Evolutionary conservation across 805 yeast species (phyloP).

Genomic region (Candida ponderosae): DNA sequence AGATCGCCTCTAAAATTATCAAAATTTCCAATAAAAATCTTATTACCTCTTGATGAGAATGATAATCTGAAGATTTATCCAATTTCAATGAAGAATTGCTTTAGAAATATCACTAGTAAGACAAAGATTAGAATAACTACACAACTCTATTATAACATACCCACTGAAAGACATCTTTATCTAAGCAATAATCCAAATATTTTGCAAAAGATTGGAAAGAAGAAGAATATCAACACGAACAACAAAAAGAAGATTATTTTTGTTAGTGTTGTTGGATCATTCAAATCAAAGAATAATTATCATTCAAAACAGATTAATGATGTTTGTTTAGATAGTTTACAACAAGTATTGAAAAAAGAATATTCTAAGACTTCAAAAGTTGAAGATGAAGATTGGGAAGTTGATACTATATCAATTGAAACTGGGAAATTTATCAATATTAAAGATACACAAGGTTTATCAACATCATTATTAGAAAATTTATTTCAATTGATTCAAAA

Average conservation of each 20-base stretch:
- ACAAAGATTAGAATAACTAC: slow-evolving; percentile 27
- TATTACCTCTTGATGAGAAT: background rate
- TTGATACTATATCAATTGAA: background rate
- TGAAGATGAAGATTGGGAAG: too few relatives aligned
- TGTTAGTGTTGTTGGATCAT: background rate
- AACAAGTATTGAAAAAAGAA: too few relatives aligned
- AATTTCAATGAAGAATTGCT: slow-evolving; percentile 11
- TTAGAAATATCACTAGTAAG: slow-evolving; percentile 23
- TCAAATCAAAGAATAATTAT: too few relatives aligned
- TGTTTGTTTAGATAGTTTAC: too few relatives aligned
- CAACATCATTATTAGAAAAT: too few relatives aligned
- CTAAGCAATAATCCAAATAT: slow-evolving; percentile 18
- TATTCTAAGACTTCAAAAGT: too few relatives aligned
- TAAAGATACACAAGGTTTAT: too few relatives aligned
- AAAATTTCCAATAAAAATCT: slow-evolving; percentile 15
- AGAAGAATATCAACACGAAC: too few relatives aligned
- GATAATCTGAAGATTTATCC: slow-evolving; percentile 15
- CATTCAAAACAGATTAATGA: background rate
- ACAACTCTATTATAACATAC: slow-evolving; percentile 28
- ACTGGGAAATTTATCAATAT: background rate
- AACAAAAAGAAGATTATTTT: too few relatives aligned
- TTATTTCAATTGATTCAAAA: too few relatives aligned
- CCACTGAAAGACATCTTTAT: slow-evolving; percentile 28
- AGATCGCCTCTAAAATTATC: slow-evolving; percentile 11
- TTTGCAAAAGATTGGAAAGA: too few relatives aligned